phyloP scores from a whole-genome alignment of 345 rosid species.

The Eucalyptus guilfoylei region DNA sequence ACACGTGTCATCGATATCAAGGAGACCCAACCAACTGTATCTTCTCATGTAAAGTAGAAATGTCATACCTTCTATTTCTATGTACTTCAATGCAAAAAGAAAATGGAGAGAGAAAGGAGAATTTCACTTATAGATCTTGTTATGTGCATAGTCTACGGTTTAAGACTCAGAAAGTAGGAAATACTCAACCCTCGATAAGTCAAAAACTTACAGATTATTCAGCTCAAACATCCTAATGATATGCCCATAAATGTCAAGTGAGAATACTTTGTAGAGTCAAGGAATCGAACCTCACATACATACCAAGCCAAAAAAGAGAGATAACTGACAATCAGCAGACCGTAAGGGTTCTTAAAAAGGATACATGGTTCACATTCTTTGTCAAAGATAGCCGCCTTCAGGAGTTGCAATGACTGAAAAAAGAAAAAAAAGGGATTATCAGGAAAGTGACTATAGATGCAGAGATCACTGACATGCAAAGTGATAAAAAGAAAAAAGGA shows the following conservation, averaged over 20 bases:
- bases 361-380: no score
- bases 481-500: no score
- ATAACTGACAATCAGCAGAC: no score
- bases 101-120: background rate
- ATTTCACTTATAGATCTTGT: background rate
- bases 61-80: background rate
- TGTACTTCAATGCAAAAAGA: background rate
- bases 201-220: slow-evolving; percentile 73
- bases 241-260: slow-evolving; percentile 84
- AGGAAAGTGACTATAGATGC: no score
- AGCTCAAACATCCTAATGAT: slow-evolving; percentile 95
- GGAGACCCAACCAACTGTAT: background rate
- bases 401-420: slow-evolving; percentile 74
- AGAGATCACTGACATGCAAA: no score
- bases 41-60: background rate
- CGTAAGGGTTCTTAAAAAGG: no score
- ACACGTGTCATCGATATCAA: background rate
- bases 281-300: slow-evolving; percentile 12
- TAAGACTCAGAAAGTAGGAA: background rate
- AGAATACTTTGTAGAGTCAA: slow-evolving; percentile 67
- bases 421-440: background rate
- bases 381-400: slow-evolving; percentile 55
- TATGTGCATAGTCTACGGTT: background rate
- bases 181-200: background rate
- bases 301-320: background rate